Base-by-base conservation (phyloP, 805 yeast species). In the Maudiozyma serrabonitensis region DNA sequence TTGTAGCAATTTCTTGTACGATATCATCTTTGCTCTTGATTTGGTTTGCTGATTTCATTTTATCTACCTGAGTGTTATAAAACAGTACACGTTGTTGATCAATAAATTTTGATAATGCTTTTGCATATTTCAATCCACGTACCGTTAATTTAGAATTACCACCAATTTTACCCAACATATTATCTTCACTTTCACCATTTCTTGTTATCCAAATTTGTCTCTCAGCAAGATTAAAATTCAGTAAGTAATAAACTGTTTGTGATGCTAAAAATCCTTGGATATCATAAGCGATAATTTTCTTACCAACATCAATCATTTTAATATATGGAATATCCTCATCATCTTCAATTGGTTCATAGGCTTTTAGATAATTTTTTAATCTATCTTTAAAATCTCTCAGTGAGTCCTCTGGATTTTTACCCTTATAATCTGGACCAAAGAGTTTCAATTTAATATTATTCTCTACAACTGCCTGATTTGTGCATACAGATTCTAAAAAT, bases 291-390 rank as follows among this genome's bases (percentile, higher is more conserved):
- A 91, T 95, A 39, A 91, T 88, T 65, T 91, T 93, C 59, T 87
- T 81, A 7, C 99, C 98, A 11, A 90, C 97, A 65, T 91, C 91
- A 50, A 91, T 88, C 95, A 91, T 89, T 66, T 91, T 89, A 55
- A 90, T 87, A 60, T 89, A 93, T 63, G 87, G 96, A 39, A 84
- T 70, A 43, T 74, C 71, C 57, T 84, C 91, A 18, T 73, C 77
- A 43, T 87, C 95, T 54, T 85, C 95, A 37, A 91, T 83, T 1
- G 96, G 84, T 66, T 93, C 90, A 67, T 91, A 91, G 1, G 91
- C 96, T 63, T 75, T 79, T 63, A 89, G 91, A 64, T 91, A 91
- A 62, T 91, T 91, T 37, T 73, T 69, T 52, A 91, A 74, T 51
- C 99, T 76, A 46, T 83, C 84, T 48, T 82, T 79, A 63, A 91